Base-by-base conservation (phyloP, 2,329 filamentous ascomycete genomes). In the Aspergillus fischeri region DNA sequence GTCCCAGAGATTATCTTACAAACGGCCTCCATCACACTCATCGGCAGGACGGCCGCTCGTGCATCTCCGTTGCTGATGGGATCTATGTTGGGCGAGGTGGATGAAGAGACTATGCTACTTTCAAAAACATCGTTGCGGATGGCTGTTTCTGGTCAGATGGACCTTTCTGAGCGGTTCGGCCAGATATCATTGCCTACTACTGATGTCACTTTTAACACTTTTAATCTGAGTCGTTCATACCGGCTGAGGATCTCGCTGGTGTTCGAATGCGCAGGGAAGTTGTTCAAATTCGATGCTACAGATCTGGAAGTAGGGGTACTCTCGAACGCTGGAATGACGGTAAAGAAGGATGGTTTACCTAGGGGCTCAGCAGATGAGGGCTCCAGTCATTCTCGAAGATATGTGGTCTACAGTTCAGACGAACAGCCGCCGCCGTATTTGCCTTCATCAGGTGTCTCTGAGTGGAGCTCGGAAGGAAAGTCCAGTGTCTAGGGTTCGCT, bases 31-130 rank as follows among this genome's bases (percentile, higher is more conserved):
- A 44, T 64, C 10, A 4, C 35, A 20, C 50, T 59, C 7, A 14
- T 55, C 1, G 59, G 54, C 27, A 50, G 53, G 20, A 63, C 60
- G 3, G 54, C 51, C 0, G 61, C 61, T 3, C 55, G 60, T 2
- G 58, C 61, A 5, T 41, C 56, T 2, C 56, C 60, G 2, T 58
- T 58, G 0, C n/a, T 62, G 3, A 60, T 59, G 45, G 60, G 62
- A 3, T 7, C 58, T 1, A 56, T 63, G 28, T 49, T 49, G 1
- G 59, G 53, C 3, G 54, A 58, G n/a, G 48, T 60, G 0, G 53
- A 58, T 28, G 57, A 63, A 25, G 35, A 44, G 3, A 54, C 60
- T 1, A 57, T 56, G 38, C 35, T 58, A 3, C 6, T 63, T 7
- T 56, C 54, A 4, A 55, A 52, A 25, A 50, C 51, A 1, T 54